phyloP scores from a whole-genome alignment of 2,329 filamentous ascomycete species.

The Orbilia quercus region DNA sequence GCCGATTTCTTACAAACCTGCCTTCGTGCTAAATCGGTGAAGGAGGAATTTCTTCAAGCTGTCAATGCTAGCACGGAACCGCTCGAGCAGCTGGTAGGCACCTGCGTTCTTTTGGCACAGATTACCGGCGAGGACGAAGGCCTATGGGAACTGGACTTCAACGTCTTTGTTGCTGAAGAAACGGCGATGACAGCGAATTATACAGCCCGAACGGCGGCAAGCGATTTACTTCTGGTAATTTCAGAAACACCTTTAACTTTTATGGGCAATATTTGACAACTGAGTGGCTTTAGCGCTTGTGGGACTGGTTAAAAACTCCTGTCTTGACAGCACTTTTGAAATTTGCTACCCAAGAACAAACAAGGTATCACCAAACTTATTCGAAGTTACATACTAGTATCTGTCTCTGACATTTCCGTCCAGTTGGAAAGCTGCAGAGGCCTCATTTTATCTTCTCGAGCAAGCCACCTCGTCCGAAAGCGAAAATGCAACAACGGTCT shows the following conservation, averaged over 20 bases:
- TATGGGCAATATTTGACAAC: constrained; percentile 66
- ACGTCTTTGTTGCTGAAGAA: constrained; percentile 93
- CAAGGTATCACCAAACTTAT: neutral
- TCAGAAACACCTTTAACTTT: constrained; percentile 12
- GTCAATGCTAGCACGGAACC: constrained; percentile 57
- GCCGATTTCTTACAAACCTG: constrained; percentile 94
- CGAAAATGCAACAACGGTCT: constrained; percentile 18
- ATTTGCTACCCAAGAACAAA: constrained; percentile 38
- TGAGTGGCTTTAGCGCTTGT: constrained; percentile 18
- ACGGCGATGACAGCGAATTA: constrained; percentile 96
- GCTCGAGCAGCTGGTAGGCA: constrained; percentile 59
- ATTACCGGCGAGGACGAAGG: constrained; percentile 94
- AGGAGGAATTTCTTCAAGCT: constrained; percentile 76
- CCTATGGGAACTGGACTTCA: constrained; percentile 96
- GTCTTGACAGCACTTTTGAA: constrained; percentile 29
- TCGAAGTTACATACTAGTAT: neutral
- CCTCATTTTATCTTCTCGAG: constrained; percentile 82
- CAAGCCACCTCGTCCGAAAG: constrained; percentile 72
- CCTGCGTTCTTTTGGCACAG: constrained; percentile 69
- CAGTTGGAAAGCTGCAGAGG: constrained; percentile 71
- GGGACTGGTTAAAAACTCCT: constrained; percentile 44
- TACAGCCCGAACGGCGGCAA: constrained; percentile 90
- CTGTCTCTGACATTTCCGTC: constrained; percentile 1
- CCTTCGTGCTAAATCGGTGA: constrained; percentile 86
- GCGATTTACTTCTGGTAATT: constrained; percentile 78